Percentiles rank a stretch among this genome's conserved stretches.
Conservation (phyloP, 2,329 filamentous ascomycete species). For the Phaeomoniella chlamydospora region DNA sequence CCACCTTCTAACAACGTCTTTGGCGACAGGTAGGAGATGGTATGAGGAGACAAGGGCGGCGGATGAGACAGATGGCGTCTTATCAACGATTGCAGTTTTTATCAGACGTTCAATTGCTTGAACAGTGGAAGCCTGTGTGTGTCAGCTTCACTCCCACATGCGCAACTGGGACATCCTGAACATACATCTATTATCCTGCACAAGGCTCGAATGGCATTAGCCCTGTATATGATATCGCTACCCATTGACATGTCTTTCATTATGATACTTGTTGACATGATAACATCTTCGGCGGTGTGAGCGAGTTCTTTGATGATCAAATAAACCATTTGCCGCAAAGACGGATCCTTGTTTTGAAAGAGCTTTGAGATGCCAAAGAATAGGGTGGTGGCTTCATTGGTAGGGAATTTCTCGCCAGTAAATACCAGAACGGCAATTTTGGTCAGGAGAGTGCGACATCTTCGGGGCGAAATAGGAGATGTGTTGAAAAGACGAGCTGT, state of each 20-base stretch:
- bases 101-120: slow-evolving; percentile 96
- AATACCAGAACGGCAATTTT: slow-evolving; percentile 95
- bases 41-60: slow-evolving; percentile 94
- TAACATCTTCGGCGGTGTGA: slow-evolving; percentile 90
- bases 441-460: slow-evolving; percentile 92
- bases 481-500: slow-evolving; percentile 94
- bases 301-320: slow-evolving; percentile 96
- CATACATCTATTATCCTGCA: slow-evolving; percentile 93
- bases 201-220: slow-evolving; percentile 88
- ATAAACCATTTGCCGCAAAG: slow-evolving; percentile 96
- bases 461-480: slow-evolving; percentile 88
- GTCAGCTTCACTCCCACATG: slow-evolving; percentile 9
- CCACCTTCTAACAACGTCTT: slow-evolving; percentile 92
- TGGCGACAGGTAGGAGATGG: slow-evolving; percentile 89
- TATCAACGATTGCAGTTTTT: slow-evolving; percentile 98
- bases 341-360: slow-evolving; percentile 98
- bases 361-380: slow-evolving; percentile 99
- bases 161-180: slow-evolving; percentile 7
- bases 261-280: slow-evolving; percentile 98
- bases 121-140: slow-evolving; percentile 66
- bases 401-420: slow-evolving; percentile 92
- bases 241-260: slow-evolving; percentile 98
- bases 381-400: slow-evolving; percentile 90
- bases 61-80: slow-evolving; percentile 92
- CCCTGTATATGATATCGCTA: slow-evolving; percentile 83